A percentile compares a stretch with the other conserved stretches of the same genome.
Conservation (phyloP, 768 basidiomycete genomes). For the Calocybe cyanea region DNA sequence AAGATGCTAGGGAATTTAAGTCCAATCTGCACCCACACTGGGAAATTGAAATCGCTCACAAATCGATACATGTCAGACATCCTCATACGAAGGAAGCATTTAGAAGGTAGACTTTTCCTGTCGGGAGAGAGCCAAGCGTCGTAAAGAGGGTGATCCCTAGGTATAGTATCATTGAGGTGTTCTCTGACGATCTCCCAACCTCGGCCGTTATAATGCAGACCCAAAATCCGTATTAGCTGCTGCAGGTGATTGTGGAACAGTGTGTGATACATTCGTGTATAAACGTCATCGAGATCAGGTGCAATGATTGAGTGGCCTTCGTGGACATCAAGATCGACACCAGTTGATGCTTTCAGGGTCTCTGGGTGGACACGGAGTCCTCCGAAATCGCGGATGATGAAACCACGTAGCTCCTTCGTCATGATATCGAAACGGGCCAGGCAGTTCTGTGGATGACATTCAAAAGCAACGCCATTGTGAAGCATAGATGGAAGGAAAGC, state of each 20-base stretch:
- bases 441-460: slow-evolving; percentile 59
- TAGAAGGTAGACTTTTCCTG: slow-evolving; percentile 45
- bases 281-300: slow-evolving; percentile 49
- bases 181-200: slow-evolving; percentile 49
- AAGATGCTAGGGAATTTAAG: slow-evolving; percentile 37
- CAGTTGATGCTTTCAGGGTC: slow-evolving; percentile 46
- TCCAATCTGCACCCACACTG: background rate
- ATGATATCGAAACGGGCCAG: slow-evolving; percentile 48
- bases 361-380: slow-evolving; percentile 50
- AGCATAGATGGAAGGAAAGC: slow-evolving; percentile 55
- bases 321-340: slow-evolving; percentile 43
- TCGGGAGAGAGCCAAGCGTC: slow-evolving; percentile 48
- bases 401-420: slow-evolving; percentile 48
- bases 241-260: slow-evolving; percentile 59
- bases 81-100: slow-evolving; percentile 57
- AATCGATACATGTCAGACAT: slow-evolving; percentile 53
- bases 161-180: slow-evolving; percentile 41
- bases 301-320: slow-evolving; percentile 49
- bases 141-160: slow-evolving; percentile 42
- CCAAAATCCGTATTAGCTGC: slow-evolving; percentile 54
- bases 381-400: slow-evolving; percentile 57
- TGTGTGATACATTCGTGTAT: slow-evolving; percentile 55
- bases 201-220: slow-evolving; percentile 50
- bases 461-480: slow-evolving; percentile 54
- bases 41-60: slow-evolving; percentile 31